Conservation (phyloP, 2,329 filamentous ascomycete genomes). For the Endothia cerciana region DNA sequence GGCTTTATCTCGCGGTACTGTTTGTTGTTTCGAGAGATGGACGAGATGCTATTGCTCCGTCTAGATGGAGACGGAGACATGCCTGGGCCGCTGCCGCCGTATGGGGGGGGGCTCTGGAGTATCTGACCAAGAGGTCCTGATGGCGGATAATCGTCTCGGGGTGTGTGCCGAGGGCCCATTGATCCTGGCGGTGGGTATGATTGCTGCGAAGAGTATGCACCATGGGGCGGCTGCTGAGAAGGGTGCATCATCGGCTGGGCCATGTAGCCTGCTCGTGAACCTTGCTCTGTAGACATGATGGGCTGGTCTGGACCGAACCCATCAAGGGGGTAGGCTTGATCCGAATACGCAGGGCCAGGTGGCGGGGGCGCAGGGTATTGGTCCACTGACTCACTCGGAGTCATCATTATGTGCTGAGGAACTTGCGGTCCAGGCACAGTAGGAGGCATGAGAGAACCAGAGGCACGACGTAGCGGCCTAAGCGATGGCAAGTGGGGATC, state of each 20-base stretch:
- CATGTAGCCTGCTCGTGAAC: slow-evolving; percentile 24
- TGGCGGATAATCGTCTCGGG: slow-evolving; percentile 12
- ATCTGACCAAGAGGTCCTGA: slow-evolving; percentile 20
- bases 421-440: slow-evolving; percentile 13
- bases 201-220: slow-evolving; percentile 20
- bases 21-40: slow-evolving; percentile 34
- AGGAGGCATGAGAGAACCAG: slow-evolving; percentile 24
- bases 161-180: slow-evolving; percentile 11
- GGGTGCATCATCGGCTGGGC: slow-evolving; percentile 23
- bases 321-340: slow-evolving; percentile 24
- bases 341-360: slow-evolving; percentile 17
- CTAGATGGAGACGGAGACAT: slow-evolving; percentile 37
- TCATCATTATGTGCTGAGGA: slow-evolving; percentile 21
- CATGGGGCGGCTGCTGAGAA: slow-evolving; percentile 21
- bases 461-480: slow-evolving; percentile 24
- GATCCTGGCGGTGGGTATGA: slow-evolving; percentile 16
- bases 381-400: slow-evolving; percentile 7
- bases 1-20: slow-evolving; percentile 63
- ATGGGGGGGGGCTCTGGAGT: slow-evolving; percentile 27
- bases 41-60: slow-evolving; percentile 39
- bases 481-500: slow-evolving; percentile 23
- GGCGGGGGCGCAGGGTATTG: slow-evolving; percentile 14
- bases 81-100: slow-evolving; percentile 28
- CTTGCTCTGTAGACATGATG: slow-evolving; percentile 28
- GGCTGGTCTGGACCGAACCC: slow-evolving; percentile 29